Percentiles rank a stretch among this genome's conserved stretches.
phyloP scores from a whole-genome alignment of 192 early-diverging fungal genomes.

The Backusella westeae region DNA sequence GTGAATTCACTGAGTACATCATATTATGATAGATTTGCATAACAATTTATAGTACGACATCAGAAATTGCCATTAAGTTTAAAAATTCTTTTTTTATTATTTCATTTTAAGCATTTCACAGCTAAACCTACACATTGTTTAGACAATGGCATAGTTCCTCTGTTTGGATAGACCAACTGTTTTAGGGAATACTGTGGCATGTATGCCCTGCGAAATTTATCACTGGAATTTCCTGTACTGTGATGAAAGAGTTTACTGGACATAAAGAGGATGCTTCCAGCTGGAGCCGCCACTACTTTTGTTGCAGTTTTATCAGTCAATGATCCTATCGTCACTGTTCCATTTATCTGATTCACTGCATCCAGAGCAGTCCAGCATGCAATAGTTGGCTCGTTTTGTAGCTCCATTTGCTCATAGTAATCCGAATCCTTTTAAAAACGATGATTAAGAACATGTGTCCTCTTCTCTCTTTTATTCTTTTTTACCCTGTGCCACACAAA shows the following conservation, averaged over 20 bases:
- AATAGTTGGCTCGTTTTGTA: slow-evolving; percentile 11
- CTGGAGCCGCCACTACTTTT: slow-evolving; percentile 1
- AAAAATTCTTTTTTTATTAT: not conserved
- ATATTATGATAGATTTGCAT: too few relatives aligned
- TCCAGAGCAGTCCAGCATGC: slow-evolving; percentile 41
- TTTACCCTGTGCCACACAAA: slow-evolving; percentile 40
- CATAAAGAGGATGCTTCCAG: slow-evolving; percentile 35
- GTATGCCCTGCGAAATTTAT: slow-evolving; percentile 31
- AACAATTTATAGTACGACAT: not conserved
- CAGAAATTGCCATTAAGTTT: not conserved
- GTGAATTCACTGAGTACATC: too few relatives aligned
- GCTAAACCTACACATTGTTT: not conserved
- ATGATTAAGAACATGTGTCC: not conserved
- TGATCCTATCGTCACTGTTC: not conserved
- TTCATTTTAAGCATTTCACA: not conserved
- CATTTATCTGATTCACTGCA: slow-evolving; percentile 14
- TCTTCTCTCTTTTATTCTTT: not conserved
- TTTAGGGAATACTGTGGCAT: slow-evolving; percentile 33
- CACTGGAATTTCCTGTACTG: slow-evolving; percentile 30
- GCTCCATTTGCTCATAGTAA: slow-evolving; percentile 10
- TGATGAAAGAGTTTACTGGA: slow-evolving; percentile 24
- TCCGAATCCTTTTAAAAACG: slow-evolving; percentile 28
- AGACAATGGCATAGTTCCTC: not conserved
- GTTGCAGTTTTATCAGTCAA: not conserved
- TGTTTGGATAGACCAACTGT: not conserved